Evolutionary conservation across 2,329 filamentous ascomycete species (phyloP).

Genomic region (Nothopassalora personata): DNA sequence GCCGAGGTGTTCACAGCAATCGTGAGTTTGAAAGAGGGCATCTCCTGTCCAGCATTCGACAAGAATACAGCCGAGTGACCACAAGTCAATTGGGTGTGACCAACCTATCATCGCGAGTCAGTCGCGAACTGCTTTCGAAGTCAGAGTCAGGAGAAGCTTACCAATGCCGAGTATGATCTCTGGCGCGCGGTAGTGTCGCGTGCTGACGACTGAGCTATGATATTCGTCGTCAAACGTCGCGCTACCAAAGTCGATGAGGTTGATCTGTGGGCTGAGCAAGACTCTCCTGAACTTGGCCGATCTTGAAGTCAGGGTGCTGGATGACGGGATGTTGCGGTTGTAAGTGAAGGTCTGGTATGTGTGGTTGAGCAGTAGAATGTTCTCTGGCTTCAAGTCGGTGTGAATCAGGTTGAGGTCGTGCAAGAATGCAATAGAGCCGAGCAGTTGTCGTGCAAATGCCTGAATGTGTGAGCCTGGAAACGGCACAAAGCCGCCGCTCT

Average conservation of each 20-base stretch:
- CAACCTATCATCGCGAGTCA: constrained; percentile 38
- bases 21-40: constrained; percentile 63
- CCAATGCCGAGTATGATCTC: constrained; percentile 62
- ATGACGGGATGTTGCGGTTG: constrained; percentile 61
- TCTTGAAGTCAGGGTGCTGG: constrained; percentile 53
- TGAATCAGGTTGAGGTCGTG: constrained; percentile 97
- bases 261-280: constrained; percentile 60
- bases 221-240: constrained; percentile 66
- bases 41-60: constrained; percentile 66
- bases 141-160: constrained; percentile 8
- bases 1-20: constrained; percentile 62
- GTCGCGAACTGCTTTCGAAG: not conserved
- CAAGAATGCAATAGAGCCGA: constrained; percentile 97
- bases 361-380: constrained; percentile 61
- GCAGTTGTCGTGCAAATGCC: constrained; percentile 87
- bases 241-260: constrained; percentile 63
- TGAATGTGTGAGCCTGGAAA: constrained; percentile 99
- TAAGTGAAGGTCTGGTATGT: constrained; percentile 65
- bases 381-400: constrained; percentile 68
- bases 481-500: constrained; percentile 89
- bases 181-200: constrained; percentile 60
- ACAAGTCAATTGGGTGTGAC: constrained; percentile 64
- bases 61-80: constrained; percentile 64
- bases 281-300: constrained; percentile 59
- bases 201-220: constrained; percentile 63